phyloP scores from a whole-genome alignment of 129 eudicot genomes.

The Ambrosia trifida region DNA sequence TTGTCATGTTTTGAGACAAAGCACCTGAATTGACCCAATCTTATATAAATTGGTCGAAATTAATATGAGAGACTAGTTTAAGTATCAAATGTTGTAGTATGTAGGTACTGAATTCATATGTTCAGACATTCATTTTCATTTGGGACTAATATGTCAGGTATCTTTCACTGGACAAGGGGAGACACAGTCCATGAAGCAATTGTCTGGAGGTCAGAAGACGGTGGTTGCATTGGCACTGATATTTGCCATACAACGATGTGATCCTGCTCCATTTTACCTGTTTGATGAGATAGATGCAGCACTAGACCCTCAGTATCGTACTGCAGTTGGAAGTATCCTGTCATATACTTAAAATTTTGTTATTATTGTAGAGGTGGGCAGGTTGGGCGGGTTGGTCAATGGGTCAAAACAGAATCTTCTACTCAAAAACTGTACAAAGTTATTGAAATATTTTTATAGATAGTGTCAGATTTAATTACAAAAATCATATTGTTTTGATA shows the following conservation, averaged over 20 bases:
- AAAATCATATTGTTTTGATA: not conserved
- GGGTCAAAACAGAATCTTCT: not conserved
- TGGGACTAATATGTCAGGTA: conserved; percentile 54
- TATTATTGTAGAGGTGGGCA: not conserved
- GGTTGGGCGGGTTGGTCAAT: not conserved
- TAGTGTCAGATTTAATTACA: not conserved
- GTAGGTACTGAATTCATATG: not conserved
- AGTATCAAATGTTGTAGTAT: conserved; percentile 12
- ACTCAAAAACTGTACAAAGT: not conserved
- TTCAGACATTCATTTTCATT: conserved; percentile 6
- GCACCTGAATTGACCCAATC: not conserved
- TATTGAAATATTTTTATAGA: not conserved
- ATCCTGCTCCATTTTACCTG: conserved; percentile 98
- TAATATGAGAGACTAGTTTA: not conserved
- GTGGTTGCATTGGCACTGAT: conserved; percentile 93
- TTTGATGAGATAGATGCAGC: conserved; percentile 99
- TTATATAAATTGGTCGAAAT: not conserved
- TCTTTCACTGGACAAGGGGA: conserved; percentile 99
- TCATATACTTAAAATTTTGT: conserved; percentile 4
- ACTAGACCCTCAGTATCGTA: conserved; percentile 95
- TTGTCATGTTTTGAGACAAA: not conserved
- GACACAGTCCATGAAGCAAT: conserved; percentile 96
- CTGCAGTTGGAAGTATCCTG: conserved; percentile 99
- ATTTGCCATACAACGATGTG: conserved; percentile 95
- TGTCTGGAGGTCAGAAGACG: conserved; percentile 98